phyloP scores from a whole-genome alignment of 441 rosid genomes.

The Adansonia rubrostipa region DNA sequence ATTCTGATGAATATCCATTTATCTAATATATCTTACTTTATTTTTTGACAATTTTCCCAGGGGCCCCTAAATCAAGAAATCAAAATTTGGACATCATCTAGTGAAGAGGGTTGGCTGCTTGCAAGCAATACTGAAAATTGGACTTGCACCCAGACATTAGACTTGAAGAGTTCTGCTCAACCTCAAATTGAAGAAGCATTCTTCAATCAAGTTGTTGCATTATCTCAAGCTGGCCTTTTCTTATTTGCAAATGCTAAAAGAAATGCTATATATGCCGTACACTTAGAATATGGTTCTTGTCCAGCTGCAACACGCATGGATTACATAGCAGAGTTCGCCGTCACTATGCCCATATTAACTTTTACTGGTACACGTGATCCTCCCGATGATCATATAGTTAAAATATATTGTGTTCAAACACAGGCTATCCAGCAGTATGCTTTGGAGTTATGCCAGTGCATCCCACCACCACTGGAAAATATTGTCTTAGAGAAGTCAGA shows the following conservation, averaged over 20 bases:
- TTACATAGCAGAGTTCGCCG: constrained; percentile 85
- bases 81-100: constrained; percentile 79
- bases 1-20: constrained; percentile 3
- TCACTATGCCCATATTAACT: constrained; percentile 92
- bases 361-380: constrained; percentile 76
- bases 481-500: constrained; percentile 60
- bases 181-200: constrained; percentile 67
- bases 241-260: constrained; percentile 90
- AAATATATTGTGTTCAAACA: constrained; percentile 92
- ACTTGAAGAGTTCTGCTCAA: constrained; percentile 69
- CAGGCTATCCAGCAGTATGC: constrained; percentile 95
- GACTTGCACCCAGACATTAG: constrained; percentile 82
- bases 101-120: constrained; percentile 88
- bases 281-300: constrained; percentile 75
- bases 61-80: constrained; percentile 83
- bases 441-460: constrained; percentile 75
- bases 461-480: constrained; percentile 71
- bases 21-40: constrained; percentile 9
- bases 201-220: constrained; percentile 43
- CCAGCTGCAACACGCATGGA: constrained; percentile 81
- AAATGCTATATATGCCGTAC: constrained; percentile 88
- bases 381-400: constrained; percentile 62
- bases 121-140: constrained; percentile 75
- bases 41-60: constrained; percentile 40
- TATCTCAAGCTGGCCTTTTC: constrained; percentile 21